Conservation (phyloP, 805 yeast species). For the Kodamaea neixiangensis region DNA sequence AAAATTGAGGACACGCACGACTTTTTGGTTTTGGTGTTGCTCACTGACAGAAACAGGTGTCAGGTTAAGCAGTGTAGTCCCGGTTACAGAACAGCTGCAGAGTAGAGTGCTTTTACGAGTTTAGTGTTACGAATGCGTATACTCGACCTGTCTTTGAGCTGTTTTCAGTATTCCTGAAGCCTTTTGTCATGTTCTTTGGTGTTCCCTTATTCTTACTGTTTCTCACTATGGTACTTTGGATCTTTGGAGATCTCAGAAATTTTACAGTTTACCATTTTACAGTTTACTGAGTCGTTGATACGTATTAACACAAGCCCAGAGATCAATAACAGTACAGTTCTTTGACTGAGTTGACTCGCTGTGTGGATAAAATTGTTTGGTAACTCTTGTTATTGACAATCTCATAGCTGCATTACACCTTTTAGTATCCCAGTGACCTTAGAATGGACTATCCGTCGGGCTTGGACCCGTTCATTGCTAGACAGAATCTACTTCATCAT, state of each 20-base stretch:
- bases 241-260: neutral
- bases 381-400: neutral
- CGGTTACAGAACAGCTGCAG: too few relatives aligned
- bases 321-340: neutral
- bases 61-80: neutral
- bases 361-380: too few relatives aligned
- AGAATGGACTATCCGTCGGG: slow-evolving; percentile 33
- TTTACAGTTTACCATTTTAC: neutral
- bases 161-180: too few relatives aligned
- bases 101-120: too few relatives aligned
- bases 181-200: neutral
- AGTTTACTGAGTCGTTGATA: too few relatives aligned
- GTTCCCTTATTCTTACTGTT: neutral
- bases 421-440: neutral
- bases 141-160: too few relatives aligned
- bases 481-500: slow-evolving; percentile 46
- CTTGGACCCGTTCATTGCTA: slow-evolving; percentile 38
- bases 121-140: neutral
- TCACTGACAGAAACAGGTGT: neutral
- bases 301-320: neutral
- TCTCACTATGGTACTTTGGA: too few relatives aligned
- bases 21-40: neutral
- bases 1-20: neutral
- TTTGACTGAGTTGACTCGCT: neutral
- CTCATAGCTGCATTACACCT: neutral